Evolutionary conservation across 805 yeast genomes (phyloP).

Genomic region (Hanseniaspora valbyensis): DNA sequence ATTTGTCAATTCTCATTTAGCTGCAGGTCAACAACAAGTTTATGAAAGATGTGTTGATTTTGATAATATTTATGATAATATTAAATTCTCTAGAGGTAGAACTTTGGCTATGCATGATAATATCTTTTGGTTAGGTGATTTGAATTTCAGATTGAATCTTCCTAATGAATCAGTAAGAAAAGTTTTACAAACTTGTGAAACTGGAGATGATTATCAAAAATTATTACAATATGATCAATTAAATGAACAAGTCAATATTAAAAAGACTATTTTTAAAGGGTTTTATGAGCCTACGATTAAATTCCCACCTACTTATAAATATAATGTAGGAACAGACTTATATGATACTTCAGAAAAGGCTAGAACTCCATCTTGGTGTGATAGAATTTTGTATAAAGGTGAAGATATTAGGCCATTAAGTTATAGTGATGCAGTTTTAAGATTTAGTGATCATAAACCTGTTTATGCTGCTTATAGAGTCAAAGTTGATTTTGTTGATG

Average conservation of each 20-base stretch:
- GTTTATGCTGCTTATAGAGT: constrained; percentile 71
- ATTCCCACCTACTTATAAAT: constrained; percentile 87
- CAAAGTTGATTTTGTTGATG: constrained; percentile 58
- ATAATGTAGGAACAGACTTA: constrained; percentile 65
- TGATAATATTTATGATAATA: constrained; percentile 59
- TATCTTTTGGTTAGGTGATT: constrained; percentile 89
- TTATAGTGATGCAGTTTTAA: constrained; percentile 56
- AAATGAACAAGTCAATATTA: constrained; percentile 50
- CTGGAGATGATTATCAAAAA: constrained; percentile 29
- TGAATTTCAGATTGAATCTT: constrained; percentile 68
- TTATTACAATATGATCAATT: constrained; percentile 70
- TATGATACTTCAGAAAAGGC: constrained; percentile 89
- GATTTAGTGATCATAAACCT: constrained; percentile 83
- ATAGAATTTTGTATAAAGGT: constrained; percentile 65
- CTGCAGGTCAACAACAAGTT: constrained; percentile 77
- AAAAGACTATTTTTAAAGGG: constrained; percentile 60
- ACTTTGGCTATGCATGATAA: constrained; percentile 73
- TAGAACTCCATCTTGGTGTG: constrained; percentile 95
- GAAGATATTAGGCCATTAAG: constrained; percentile 46
- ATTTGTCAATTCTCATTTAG: constrained; percentile 80
- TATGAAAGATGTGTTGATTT: constrained; percentile 83
- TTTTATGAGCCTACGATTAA: constrained; percentile 66
- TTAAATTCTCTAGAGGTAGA: constrained; percentile 67
- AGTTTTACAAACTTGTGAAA: constrained; percentile 31
- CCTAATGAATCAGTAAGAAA: constrained; percentile 64